Conservation (phyloP, 768 basidiomycete genomes). For the Coprinopsis marcescibilis region DNA sequence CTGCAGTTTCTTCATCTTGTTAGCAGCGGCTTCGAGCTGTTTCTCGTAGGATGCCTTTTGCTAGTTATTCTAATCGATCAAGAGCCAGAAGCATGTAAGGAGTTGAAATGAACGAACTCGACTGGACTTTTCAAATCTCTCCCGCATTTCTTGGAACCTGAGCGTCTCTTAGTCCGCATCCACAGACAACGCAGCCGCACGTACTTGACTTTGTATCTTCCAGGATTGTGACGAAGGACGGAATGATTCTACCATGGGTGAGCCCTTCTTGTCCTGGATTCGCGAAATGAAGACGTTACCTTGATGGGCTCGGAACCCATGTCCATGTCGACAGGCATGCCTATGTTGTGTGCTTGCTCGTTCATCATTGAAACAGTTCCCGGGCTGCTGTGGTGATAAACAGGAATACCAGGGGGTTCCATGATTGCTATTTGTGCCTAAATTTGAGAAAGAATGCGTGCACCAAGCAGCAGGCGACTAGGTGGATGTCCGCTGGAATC, state of each 20-base stretch:
- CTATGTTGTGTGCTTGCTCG: no score
- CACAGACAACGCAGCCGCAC: background rate
- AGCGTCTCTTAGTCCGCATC: background rate
- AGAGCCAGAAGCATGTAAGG: background rate
- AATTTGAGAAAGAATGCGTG: no score
- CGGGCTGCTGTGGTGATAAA: no score
- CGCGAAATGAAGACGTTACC: background rate
- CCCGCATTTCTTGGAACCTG: constrained; percentile 42
- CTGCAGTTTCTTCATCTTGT: constrained; percentile 39
- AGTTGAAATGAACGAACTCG: constrained; percentile 25
- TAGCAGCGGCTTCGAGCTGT: constrained; percentile 33
- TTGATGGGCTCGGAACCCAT: no score
- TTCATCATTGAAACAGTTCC: no score
- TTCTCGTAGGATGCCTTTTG: constrained; percentile 31
- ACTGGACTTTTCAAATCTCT: constrained; percentile 40
- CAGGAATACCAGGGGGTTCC: no score
- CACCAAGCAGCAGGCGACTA: no score
- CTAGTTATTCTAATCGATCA: constrained; percentile 20
- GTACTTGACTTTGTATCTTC: constrained; percentile 27
- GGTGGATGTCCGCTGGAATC: no score
- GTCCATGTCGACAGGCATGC: no score
- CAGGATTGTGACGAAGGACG: constrained; percentile 2
- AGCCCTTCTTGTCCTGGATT: background rate
- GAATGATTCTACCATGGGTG: background rate
- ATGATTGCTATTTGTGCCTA: no score